These are phyloP conservation scores for Rhizomucor miehei DNA, from an alignment of 371 early-diverging fungal species.

Conservation along the genomic window DNA sequence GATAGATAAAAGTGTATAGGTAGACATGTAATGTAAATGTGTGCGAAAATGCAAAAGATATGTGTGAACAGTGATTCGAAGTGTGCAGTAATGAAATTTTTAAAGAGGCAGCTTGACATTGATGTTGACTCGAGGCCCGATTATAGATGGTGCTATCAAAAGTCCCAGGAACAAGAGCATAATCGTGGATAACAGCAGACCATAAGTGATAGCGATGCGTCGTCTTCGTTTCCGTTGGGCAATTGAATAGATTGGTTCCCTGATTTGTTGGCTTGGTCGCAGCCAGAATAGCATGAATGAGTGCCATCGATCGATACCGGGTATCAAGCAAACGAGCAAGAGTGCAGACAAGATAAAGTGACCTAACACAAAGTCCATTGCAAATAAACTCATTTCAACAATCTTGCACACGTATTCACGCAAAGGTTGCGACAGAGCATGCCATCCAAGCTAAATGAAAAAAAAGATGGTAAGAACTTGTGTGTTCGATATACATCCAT, in stretches of 20 bases:
- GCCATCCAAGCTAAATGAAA: conserved; percentile 54
- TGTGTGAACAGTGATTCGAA: no score
- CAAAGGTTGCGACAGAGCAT: conserved; percentile 62
- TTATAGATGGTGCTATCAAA: conserved; percentile 57
- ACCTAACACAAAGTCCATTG: conserved; percentile 74
- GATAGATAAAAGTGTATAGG: no score
- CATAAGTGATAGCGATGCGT: conserved; percentile 59
- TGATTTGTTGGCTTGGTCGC: conserved; percentile 71
- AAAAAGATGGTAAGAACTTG: no score
- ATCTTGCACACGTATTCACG: conserved; percentile 82
- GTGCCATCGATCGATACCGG: conserved; percentile 74
- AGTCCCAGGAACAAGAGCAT: conserved; percentile 57
- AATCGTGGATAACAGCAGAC: conserved; percentile 58
- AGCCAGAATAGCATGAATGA: conserved; percentile 83
- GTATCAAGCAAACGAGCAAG: conserved; percentile 64
- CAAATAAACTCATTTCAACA: conserved; percentile 81
- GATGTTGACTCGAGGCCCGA: conserved; percentile 22
- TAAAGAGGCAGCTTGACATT: no score
- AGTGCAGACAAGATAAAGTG: conserved; percentile 71
- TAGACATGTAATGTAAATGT: no score
- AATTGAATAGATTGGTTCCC: conserved; percentile 69
- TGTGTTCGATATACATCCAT: no score
- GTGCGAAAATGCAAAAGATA: no score
- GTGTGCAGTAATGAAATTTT: no score
- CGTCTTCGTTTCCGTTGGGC: conserved; percentile 57